Evolutionary conservation across 78 protist genomes (phyloP).

Genomic region (slime mould (Dictyostelium discoideum)): DNA sequence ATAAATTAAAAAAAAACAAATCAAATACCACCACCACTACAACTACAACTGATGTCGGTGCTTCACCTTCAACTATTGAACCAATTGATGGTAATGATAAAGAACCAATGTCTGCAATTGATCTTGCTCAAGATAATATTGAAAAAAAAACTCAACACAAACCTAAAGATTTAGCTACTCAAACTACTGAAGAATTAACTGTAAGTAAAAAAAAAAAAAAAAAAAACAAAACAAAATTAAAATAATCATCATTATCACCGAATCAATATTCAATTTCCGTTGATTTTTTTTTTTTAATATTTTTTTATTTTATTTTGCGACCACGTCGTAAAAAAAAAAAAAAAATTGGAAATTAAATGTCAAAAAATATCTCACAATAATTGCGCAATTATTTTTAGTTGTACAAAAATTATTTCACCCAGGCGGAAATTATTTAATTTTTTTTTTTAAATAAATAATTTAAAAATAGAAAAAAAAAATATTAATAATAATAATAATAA

Average conservation of each 20-base stretch:
- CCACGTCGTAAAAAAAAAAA: not conserved
- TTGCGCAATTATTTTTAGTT: not conserved
- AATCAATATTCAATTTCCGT: not conserved
- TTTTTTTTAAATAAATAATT: not conserved
- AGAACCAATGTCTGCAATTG: not conserved
- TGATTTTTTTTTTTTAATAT: not conserved
- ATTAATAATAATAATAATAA: not conserved
- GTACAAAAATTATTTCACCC: not conserved
- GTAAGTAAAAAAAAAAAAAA: conserved; percentile 32
- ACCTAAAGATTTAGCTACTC: not conserved
- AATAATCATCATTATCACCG: not conserved
- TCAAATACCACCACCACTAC: not conserved
- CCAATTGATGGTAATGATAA: not conserved
- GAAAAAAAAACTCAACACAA: not conserved
- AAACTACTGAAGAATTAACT: conserved; percentile 28
- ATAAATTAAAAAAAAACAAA: conserved; percentile 12
- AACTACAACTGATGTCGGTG: not conserved
- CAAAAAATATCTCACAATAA: not conserved
- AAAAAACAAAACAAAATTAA: not conserved
- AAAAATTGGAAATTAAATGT: not conserved
- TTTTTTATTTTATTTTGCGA: not conserved
- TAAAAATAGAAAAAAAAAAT: not conserved
- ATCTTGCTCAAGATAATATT: not conserved
- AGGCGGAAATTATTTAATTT: too few relatives aligned
- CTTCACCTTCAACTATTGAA: not conserved